Evolutionary conservation across 176 grass and related monocot genomes (phyloP).

Genomic region (Eremochloa ophiuroides): DNA sequence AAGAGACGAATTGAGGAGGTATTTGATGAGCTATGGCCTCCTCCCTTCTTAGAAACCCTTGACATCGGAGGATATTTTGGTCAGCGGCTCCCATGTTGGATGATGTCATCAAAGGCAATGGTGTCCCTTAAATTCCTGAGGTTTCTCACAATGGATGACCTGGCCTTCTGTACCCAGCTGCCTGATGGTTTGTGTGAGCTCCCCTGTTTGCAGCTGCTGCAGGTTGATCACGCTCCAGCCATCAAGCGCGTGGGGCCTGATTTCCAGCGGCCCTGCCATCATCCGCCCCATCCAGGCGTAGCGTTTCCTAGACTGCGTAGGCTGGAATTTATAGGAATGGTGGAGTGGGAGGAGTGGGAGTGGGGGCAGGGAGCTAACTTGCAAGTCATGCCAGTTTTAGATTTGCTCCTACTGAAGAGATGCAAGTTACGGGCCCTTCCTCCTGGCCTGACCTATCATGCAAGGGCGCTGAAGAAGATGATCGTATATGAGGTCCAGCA

Average conservation of each 20-base stretch:
- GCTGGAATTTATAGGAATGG: background rate
- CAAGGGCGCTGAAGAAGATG: background rate
- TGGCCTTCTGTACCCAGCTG: background rate
- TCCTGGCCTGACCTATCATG: background rate
- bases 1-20: background rate
- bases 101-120: background rate
- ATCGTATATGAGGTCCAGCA: background rate
- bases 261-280: background rate
- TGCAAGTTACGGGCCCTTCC: background rate
- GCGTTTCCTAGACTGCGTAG: background rate
- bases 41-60: background rate
- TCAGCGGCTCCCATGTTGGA: constrained; percentile 3
- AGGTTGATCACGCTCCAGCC: background rate
- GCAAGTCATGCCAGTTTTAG: background rate
- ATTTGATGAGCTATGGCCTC: constrained; percentile 24
- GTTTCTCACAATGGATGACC: background rate
- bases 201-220: background rate
- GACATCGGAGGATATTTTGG: constrained; percentile 2
- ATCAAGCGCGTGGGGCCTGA: background rate
- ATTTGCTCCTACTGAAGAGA: background rate
- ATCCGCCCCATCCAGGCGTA: too few species aligned
- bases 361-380: background rate
- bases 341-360: background rate
- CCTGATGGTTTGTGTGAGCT: constrained; percentile 11
- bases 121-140: background rate